Conservation (phyloP, 2,329 filamentous ascomycete species). For the Verruconis gallopava region DNA sequence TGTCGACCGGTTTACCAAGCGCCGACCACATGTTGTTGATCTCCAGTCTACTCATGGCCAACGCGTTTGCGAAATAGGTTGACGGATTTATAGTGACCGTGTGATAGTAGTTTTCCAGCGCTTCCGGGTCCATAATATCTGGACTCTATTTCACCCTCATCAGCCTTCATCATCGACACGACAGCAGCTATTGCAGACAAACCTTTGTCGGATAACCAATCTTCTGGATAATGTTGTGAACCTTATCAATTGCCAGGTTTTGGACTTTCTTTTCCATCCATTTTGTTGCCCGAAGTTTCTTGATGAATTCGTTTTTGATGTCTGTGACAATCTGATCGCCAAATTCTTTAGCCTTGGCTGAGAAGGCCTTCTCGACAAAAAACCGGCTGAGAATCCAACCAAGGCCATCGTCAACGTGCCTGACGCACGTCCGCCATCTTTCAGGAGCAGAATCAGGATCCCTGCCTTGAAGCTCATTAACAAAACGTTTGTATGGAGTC, state of each 20-base stretch:
- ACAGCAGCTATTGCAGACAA: neutral
- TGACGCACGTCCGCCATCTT: constrained; percentile 53
- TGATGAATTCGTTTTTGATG: constrained; percentile 53
- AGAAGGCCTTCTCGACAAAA: constrained; percentile 56
- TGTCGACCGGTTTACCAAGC: constrained; percentile 47
- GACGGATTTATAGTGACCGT: constrained; percentile 36
- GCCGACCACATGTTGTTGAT: constrained; percentile 41
- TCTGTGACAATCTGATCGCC: constrained; percentile 58
- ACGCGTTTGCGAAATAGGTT: constrained; percentile 45
- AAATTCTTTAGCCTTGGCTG: constrained; percentile 50
- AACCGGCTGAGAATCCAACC: constrained; percentile 60
- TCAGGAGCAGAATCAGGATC: constrained; percentile 50
- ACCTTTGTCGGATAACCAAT: constrained; percentile 50
- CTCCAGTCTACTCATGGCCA: constrained; percentile 38
- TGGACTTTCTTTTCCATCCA: constrained; percentile 55
- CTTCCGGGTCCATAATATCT: constrained; percentile 45
- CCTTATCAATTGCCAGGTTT: constrained; percentile 48
- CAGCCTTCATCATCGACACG: neutral
- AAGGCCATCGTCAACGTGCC: constrained; percentile 43
- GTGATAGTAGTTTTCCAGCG: constrained; percentile 44
- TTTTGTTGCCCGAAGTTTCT: constrained; percentile 42
- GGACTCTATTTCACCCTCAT: constrained; percentile 40
- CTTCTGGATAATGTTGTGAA: constrained; percentile 54
- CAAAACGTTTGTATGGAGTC: constrained; percentile 46
- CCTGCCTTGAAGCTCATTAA: constrained; percentile 47